phyloP scores from a whole-genome alignment of 164 flowering plant genomes.

The Cinnamomum micranthum region DNA sequence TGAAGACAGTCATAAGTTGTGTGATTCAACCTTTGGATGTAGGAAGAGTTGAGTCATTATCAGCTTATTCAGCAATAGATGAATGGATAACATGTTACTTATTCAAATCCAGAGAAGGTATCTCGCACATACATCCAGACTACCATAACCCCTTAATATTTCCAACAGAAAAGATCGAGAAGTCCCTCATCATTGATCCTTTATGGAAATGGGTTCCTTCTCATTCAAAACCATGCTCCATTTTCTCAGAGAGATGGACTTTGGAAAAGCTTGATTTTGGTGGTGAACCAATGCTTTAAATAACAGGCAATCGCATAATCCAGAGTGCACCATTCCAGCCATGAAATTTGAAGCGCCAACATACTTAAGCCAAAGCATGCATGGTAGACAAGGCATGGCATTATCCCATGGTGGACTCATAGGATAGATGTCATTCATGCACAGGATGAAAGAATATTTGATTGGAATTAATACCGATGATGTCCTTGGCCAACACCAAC shows the following conservation, averaged over 20 bases:
- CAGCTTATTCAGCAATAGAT: too few relatives aligned
- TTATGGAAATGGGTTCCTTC: background rate
- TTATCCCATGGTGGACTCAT: too few relatives aligned
- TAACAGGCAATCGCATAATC: background rate
- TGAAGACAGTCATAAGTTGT: too few relatives aligned
- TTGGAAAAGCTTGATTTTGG: background rate
- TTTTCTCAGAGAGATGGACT: background rate
- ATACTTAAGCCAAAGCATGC: background rate
- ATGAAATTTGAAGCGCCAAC: background rate
- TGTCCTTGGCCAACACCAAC: too few relatives aligned
- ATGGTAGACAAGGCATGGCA: background rate
- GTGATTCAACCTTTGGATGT: too few relatives aligned
- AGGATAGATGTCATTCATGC: background rate
- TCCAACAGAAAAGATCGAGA: background rate
- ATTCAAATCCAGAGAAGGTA: background rate
- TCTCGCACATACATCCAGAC: background rate
- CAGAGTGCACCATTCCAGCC: background rate
- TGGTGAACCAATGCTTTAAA: background rate
- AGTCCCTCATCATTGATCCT: background rate
- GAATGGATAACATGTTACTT: background rate
- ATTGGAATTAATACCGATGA: too few relatives aligned
- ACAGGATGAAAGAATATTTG: background rate
- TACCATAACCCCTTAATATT: slow-evolving; percentile 1
- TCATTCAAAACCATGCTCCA: background rate
- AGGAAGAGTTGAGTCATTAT: too few relatives aligned